Evolutionary conservation across 1,284 basidiomycete genomes (phyloP), one percentile per base, ranked within the genome.

Genomic region (Sparassis latifolia): DNA sequence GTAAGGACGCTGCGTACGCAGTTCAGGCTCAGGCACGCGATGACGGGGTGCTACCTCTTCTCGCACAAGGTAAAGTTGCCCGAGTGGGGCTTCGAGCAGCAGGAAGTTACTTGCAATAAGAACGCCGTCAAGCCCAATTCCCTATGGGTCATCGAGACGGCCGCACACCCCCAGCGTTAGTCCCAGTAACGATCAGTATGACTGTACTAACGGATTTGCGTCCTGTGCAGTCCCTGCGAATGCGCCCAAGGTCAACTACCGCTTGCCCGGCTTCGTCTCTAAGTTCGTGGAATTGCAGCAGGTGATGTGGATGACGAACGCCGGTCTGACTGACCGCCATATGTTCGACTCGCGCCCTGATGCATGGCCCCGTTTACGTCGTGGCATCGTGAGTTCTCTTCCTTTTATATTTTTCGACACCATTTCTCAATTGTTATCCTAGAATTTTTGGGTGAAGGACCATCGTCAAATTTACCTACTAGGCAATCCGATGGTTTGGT

Each of bases 301-400:
- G 57, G 94, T 96, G 52, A 99, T 99, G 96, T 98, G 94, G 93
- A 84, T 79, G n/a, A 98, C 95, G 28, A 99, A 99, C 62, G 89
- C 91, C 28, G 95, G 92, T 0, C 71, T 99, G 53, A 98, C 96
- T 0, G 94, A 97, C 60, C 82, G 92, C 27, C 97, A 99, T 63
- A 86, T 86, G 0, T 99, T 89, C 64, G 96, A 98, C 66, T 98
- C 96, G 32, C 78, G 96, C 10, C 97, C 96, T 2, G 75, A 80
- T 51, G 76, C 81, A 0, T 99, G 97, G 97, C 95, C 96, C 6
- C 74, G 81, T 50, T 79, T 98, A 42, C 81, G 80, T 45, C 85
- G 96, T 54, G 97, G 97, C 38, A 99, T 99, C 65, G 92, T 93
- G 56, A 73, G 89, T 78, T 47, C 20, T 29, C n/a, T 4, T 3